Evolutionary conservation across 1,284 basidiomycete genomes (phyloP).

Genomic region (Cryptococcus sp.): DNA sequence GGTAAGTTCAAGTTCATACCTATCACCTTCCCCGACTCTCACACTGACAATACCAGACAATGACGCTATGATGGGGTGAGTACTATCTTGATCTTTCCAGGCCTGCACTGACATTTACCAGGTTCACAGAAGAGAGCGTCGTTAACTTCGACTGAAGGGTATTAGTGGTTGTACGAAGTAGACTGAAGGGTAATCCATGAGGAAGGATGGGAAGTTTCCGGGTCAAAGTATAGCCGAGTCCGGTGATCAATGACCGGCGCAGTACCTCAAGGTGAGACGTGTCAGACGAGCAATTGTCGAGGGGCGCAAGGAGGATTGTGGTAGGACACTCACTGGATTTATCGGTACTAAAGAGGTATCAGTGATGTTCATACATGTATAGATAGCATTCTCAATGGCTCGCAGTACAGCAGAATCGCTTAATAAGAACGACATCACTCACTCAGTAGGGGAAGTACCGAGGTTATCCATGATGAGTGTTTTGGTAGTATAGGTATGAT

Average conservation of each 20-base stretch:
- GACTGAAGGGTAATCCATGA: too few species aligned
- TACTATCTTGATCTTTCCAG: neutral
- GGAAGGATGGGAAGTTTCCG: too few species aligned
- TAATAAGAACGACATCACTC: conserved; percentile 11
- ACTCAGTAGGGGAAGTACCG: conserved; percentile 39
- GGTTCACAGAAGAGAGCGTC: conserved; percentile 49
- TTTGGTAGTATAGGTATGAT: neutral
- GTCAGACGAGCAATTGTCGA: neutral
- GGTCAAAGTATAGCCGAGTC: too few species aligned
- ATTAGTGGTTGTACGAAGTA: neutral
- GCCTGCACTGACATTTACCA: conserved; percentile 5
- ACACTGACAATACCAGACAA: conserved; percentile 30
- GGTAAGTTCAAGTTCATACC: conserved; percentile 19
- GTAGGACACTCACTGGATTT: conserved; percentile 20
- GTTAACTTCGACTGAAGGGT: conserved; percentile 45
- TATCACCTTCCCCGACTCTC: neutral
- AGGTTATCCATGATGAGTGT: conserved; percentile 5
- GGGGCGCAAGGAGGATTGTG: neutral
- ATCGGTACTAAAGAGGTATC: conserved; percentile 12
- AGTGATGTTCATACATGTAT: too few species aligned
- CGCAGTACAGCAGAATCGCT: too few species aligned
- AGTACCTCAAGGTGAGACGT: too few species aligned
- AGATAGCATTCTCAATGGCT: too few species aligned
- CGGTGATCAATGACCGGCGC: too few species aligned
- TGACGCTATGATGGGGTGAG: conserved; percentile 45